These are phyloP conservation scores for Fulvia fulva DNA, from an alignment of 2,329 filamentous ascomycete genomes.

Conservation along the genomic window DNA sequence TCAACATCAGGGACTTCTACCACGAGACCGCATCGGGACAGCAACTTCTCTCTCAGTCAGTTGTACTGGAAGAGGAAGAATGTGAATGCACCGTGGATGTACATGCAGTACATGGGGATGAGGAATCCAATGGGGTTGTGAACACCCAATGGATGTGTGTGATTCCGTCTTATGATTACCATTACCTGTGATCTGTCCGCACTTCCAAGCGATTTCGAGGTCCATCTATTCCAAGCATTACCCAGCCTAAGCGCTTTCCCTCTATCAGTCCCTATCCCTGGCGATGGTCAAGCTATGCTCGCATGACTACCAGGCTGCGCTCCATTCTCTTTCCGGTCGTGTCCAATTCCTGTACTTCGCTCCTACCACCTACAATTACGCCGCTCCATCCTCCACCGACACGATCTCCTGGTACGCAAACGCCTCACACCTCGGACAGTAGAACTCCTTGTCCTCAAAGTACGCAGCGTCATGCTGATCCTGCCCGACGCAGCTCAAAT, in stretches of 20 bases:
- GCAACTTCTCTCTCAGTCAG: neutral
- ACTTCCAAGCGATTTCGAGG: neutral
- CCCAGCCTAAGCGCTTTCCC: neutral
- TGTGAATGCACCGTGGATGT: neutral
- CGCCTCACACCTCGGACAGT: slow-evolving; percentile 2
- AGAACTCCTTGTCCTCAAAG: neutral
- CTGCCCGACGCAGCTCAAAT: slow-evolving; percentile 2
- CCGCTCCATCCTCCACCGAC: neutral
- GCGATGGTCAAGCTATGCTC: neutral
- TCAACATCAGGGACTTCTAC: neutral
- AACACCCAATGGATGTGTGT: neutral
- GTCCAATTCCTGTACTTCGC: neutral
- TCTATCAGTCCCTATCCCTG: neutral
- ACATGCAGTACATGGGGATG: neutral
- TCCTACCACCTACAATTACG: neutral
- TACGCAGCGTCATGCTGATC: neutral
- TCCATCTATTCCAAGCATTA: neutral
- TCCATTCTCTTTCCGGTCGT: too few species aligned
- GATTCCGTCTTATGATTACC: neutral
- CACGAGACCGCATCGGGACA: neutral
- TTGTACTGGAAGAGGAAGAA: neutral
- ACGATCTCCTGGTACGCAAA: neutral
- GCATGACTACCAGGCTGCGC: too few species aligned
- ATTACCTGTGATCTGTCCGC: neutral
- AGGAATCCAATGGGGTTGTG: neutral